Base-by-base conservation (phyloP, 495 filamentous ascomycete genomes). In the Cercophora sp. region DNA sequence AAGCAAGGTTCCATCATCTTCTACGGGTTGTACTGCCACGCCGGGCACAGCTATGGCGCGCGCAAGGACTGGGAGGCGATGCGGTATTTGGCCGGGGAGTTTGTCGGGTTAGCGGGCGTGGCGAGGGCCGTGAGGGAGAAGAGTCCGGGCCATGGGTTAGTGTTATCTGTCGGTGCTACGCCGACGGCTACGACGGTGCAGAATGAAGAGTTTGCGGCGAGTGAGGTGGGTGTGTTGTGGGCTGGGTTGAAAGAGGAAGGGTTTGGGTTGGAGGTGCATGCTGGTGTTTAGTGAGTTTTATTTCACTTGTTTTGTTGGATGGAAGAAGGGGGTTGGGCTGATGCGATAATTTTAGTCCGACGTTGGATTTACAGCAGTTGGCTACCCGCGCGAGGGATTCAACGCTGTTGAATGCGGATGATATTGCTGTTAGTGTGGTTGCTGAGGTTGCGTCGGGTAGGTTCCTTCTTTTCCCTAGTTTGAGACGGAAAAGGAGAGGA, bases 291-390 rank as follows among this genome's bases (percentile, higher is more conserved):
- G 62, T 65, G 50, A 18, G 59, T 60, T 26, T 27, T 2, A 23
- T 37, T 22, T 22, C 11, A n/a, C n/a, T n/a, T n/a, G n/a, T n/a
- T n/a, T n/a, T n/a, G n/a, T n/a, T n/a, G n/a, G n/a, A n/a, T n/a
- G n/a, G n/a, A n/a, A n/a, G n/a, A n/a, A n/a, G n/a, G n/a, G n/a
- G n/a, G n/a, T n/a, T n/a, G n/a, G n/a, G n/a, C n/a, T n/a, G n/a
- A n/a, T n/a, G n/a, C 32, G 1, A 36, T 46, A 5, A 15, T 31
- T 37, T n/a, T 26, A 66, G 63, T 64, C 81, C 87, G 0, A 72
- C 87, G 6, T 77, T 93, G 1, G 90, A 94, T 63, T 70, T 93
- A 58, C 90, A 96, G 65, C 90, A 94, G 53, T 67, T 93, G 1
- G 84, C 87, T 1, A 89, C 89, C 3, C 81, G 85, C 61, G 82